Conservation (phyloP, 2,329 filamentous ascomycete genomes). For the Talaromyces sp. region DNA sequence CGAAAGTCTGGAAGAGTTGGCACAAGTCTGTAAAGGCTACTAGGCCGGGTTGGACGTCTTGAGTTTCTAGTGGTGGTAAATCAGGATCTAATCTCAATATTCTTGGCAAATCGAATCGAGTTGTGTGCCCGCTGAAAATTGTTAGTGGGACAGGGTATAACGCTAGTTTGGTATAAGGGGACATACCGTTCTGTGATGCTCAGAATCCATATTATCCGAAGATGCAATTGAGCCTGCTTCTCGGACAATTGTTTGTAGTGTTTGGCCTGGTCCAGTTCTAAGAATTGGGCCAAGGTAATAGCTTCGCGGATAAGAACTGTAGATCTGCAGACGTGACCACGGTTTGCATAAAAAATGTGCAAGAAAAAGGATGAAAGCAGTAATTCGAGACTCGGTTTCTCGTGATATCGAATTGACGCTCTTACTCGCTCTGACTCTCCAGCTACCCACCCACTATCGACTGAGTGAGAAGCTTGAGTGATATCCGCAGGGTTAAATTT, state of each 20-base stretch:
- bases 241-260: constrained; percentile 13
- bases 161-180: neutral
- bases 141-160: neutral
- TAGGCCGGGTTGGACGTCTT: constrained; percentile 12
- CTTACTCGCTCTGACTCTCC: constrained; percentile 15
- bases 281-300: constrained; percentile 15
- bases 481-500: constrained; percentile 12
- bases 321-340: constrained; percentile 15
- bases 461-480: neutral
- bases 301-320: constrained; percentile 17
- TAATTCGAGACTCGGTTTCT: constrained; percentile 12
- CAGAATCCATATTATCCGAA: constrained; percentile 18
- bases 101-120: constrained; percentile 15
- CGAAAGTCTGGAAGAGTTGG: constrained; percentile 16
- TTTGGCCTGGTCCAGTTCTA: constrained; percentile 13
- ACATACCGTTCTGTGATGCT: constrained; percentile 16
- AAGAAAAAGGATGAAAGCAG: constrained; percentile 17
- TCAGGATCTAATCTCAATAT: constrained; percentile 12
- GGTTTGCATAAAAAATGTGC: constrained; percentile 16
- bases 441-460: constrained; percentile 11
- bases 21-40: constrained; percentile 16
- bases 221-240: constrained; percentile 11
- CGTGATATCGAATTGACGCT: constrained; percentile 11
- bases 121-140: constrained; percentile 13
- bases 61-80: constrained; percentile 13